Evolutionary conservation across 352 stramenopile genomes (phyloP).

Genomic region (Phytophthora crassamura): DNA sequence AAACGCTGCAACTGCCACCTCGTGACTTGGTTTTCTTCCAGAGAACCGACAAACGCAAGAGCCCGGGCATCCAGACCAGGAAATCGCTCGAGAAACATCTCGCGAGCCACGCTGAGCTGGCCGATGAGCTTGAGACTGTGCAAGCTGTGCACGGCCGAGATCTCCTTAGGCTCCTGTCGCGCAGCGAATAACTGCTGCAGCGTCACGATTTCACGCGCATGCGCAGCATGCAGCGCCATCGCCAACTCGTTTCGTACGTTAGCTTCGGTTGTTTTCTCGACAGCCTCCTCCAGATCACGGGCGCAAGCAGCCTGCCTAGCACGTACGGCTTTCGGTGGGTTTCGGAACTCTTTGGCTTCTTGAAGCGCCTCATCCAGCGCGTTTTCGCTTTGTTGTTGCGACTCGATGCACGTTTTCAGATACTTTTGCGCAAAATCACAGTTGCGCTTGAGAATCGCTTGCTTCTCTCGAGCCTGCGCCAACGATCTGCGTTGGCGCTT

Average conservation of each 20-base stretch:
- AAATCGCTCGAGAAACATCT: slow-evolving; percentile 75
- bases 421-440: slow-evolving; percentile 48
- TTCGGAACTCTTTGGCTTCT: slow-evolving; percentile 68
- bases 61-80: slow-evolving; percentile 69
- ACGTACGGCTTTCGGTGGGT: slow-evolving; percentile 60
- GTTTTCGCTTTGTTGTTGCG: slow-evolving; percentile 27
- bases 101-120: slow-evolving; percentile 49
- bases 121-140: slow-evolving; percentile 47
- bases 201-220: slow-evolving; percentile 28
- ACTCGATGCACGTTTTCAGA: slow-evolving; percentile 32
- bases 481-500: slow-evolving; percentile 33
- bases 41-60: slow-evolving; percentile 52
- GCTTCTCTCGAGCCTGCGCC: slow-evolving; percentile 16
- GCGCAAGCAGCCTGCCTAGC: slow-evolving; percentile 40
- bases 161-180: slow-evolving; percentile 50
- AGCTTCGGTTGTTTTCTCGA: slow-evolving; percentile 23
- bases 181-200: slow-evolving; percentile 24
- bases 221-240: slow-evolving; percentile 8
- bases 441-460: slow-evolving; percentile 34
- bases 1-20: slow-evolving; percentile 75
- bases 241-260: slow-evolving; percentile 24
- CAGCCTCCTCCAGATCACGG: slow-evolving; percentile 41
- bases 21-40: slow-evolving; percentile 57
- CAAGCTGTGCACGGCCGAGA: slow-evolving; percentile 63
- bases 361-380: slow-evolving; percentile 48